These are phyloP conservation scores for Astraeus odoratus DNA, from an alignment of 768 basidiomycete genomes.

Conservation along the genomic window DNA sequence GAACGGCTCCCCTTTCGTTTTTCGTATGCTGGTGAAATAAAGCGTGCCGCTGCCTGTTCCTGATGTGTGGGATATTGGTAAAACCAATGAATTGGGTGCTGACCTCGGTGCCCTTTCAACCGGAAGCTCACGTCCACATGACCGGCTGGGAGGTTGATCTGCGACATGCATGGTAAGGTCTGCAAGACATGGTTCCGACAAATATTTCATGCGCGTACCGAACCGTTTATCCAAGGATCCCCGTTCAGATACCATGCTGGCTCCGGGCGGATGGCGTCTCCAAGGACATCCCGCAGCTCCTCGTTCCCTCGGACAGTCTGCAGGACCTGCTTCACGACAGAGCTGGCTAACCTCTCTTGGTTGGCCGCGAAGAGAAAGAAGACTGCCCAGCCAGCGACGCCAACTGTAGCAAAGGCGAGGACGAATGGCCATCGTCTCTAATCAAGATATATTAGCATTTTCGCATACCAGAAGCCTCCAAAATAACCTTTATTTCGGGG, in stretches of 20 bases:
- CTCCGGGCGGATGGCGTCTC: conserved; percentile 43
- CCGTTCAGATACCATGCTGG: conserved; percentile 58
- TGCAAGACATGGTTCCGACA: neutral
- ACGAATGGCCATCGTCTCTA: conserved; percentile 52
- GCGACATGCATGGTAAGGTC: neutral
- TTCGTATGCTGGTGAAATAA: conserved; percentile 79
- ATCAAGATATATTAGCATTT: neutral
- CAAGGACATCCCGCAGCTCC: conserved; percentile 46
- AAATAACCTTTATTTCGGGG: conserved; percentile 34
- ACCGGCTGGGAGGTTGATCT: conserved; percentile 72
- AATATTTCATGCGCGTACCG: conserved; percentile 36
- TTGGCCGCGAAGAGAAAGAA: conserved; percentile 70
- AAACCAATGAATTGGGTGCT: conserved; percentile 4
- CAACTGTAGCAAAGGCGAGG: conserved; percentile 42
- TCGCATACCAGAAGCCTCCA: neutral
- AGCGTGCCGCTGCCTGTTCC: conserved; percentile 60
- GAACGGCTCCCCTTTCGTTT: conserved; percentile 64
- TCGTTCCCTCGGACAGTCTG: conserved; percentile 48
- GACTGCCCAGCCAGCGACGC: conserved; percentile 55
- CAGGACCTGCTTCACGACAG: conserved; percentile 63
- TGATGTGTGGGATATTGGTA: neutral
- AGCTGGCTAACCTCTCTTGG: conserved; percentile 71
- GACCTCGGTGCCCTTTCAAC: conserved; percentile 65
- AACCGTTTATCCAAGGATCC: conserved; percentile 62
- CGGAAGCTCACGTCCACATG: conserved; percentile 75